Base-by-base conservation (phyloP, 768 basidiomycete species). In the Cubamyces sp. region DNA sequence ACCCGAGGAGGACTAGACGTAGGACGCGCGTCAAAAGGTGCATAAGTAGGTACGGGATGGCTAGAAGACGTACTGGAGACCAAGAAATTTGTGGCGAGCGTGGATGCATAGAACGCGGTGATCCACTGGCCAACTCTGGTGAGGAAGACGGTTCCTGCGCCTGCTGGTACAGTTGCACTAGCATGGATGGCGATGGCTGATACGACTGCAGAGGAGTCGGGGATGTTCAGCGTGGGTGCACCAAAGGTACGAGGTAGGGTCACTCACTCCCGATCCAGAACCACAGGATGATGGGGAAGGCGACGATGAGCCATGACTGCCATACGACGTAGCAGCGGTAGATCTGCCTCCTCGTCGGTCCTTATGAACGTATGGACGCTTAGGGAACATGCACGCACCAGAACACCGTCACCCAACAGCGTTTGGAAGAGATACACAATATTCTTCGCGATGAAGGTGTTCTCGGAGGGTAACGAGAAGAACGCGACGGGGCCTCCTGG, bases 381-480 rank as follows among this genome's bases (percentile, higher is more conserved):
- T n/a, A n/a, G n/a, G n/a, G n/a, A n/a, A n/a, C n/a, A n/a, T n/a
- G n/a, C n/a, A 3, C 69, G 9, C 42, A 76, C 74, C 16, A 76
- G 48, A 3, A 75, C 69, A 3, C 68, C 64, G 23, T 75, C 74
- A 1, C 74, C 74, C 4, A 75, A 37, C 0, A 76, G 52, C 3
- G 73, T 74, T 43, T 75, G 73, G 26, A 66, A 55, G 51, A 43
- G 25, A 28, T 71, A 75, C 14, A 72, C 60, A 0, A 46, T 59
- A 37, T 69, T 72, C 54, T 73, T 73, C 50, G 52, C 65, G 57
- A 74, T 66, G 42, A 74, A 75, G 7, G 73, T 71, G 56, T 66
- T 68, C 18, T 74, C 64, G 15, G 71, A 65, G 21, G 64, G 37
- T 28, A 73, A 61, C 1, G 65, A 60, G 59, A 77, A 76, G 48